Base-by-base conservation (phyloP, 768 basidiomycete species). In the Hericium rajendrae region DNA sequence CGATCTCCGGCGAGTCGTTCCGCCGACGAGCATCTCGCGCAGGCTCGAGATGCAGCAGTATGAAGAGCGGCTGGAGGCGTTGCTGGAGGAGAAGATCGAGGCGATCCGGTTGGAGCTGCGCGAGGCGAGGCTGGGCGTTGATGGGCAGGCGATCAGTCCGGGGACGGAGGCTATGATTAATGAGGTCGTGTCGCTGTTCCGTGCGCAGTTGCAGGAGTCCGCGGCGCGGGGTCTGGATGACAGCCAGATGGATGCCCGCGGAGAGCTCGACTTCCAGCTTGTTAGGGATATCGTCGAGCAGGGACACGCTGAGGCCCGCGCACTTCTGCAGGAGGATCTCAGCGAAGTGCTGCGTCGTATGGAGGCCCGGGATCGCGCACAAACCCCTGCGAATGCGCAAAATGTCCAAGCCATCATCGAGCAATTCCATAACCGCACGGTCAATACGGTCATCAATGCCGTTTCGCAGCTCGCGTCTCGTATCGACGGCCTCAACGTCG, bases 251-350 rank as follows among this genome's bases (percentile, higher is more conserved):
- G 86, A 89, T 63, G 87, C 85, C 22, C 80, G 82, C 32, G 87
- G 85, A 18, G 88, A 91, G 61, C 70, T 90, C 24, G 89, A 91
- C 70, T 82, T 89, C 66, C 85, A 89, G 65, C 72, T 88, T 59
- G 77, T 92, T 65, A 85, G 79, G 64, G 82, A 82, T 58, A 73
- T 83, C 39, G 73, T 92, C 20, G 81, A 88, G 60, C 79, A 86
- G 62, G 80, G 82, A 12, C 83, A 88, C 38, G 74, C 78, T 40
- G 81, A 87, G 57, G 69, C 83, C n/a, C 70, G 83, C 1, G 71
- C 75, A 2, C 64, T 77, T 13, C 66, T 93, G 56, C 81, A 81
- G 66, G 77, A 71, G 10, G 86, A 90, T 62, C 69, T 90, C n/a
- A 73, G 72, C 18, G 73, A 76, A 26, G 65, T 83, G 18, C 59